phyloP scores from a whole-genome alignment of 768 basidiomycete genomes.

The Suillus decipiens region DNA sequence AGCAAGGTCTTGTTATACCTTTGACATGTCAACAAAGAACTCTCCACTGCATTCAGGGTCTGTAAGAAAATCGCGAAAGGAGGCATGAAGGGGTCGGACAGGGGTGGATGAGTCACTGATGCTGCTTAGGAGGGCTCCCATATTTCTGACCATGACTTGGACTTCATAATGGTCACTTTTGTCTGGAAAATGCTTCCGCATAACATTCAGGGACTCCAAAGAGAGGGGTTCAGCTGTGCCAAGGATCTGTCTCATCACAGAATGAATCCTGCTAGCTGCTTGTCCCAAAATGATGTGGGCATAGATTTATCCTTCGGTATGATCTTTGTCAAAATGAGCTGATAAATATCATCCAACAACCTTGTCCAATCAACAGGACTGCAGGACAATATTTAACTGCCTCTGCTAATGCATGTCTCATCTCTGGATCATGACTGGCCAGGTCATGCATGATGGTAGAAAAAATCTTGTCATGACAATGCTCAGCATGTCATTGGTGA shows the following conservation, averaged over 20 bases:
- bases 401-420: neutral
- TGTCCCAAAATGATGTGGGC: no score
- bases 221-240: neutral
- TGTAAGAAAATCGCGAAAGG: neutral
- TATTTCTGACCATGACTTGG: neutral
- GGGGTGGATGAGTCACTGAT: neutral
- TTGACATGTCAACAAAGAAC: neutral
- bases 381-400: neutral
- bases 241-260: neutral
- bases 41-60: neutral
- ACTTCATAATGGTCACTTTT: neutral
- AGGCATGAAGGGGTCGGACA: neutral
- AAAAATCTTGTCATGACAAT: constrained; percentile 15
- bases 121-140: neutral
- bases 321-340: neutral
- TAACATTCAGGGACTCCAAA: neutral
- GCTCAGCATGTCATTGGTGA: constrained; percentile 9
- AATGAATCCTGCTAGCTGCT: neutral
- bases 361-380: neutral
- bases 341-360: neutral
- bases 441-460: constrained; percentile 11
- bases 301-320: neutral
- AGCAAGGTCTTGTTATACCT: neutral
- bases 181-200: no score
- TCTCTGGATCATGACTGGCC: constrained; percentile 3